These are phyloP conservation scores for Paraphoma sp. DNA, from an alignment of 2,329 filamentous ascomycete genomes.

Conservation along the genomic window DNA sequence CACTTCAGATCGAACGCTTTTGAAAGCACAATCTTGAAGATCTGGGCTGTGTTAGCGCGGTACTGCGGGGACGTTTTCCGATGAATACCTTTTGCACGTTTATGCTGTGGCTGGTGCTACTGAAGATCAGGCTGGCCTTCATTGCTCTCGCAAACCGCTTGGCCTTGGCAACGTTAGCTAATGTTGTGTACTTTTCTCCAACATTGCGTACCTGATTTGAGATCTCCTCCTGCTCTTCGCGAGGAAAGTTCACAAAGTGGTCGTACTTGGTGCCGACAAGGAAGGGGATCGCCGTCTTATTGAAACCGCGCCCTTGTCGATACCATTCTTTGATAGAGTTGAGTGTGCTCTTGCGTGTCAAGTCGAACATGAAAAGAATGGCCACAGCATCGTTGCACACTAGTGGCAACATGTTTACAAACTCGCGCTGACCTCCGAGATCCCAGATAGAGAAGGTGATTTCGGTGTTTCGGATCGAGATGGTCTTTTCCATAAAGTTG, in stretches of 20 bases:
- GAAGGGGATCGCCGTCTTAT: slow-evolving; percentile 99
- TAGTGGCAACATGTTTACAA: slow-evolving; percentile 99
- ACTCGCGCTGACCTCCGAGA: slow-evolving; percentile 94
- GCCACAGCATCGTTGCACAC: slow-evolving; percentile 99
- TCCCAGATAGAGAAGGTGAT: slow-evolving; percentile 99
- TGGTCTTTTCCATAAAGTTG: slow-evolving; percentile 99
- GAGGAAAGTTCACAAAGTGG: slow-evolving; percentile 97
- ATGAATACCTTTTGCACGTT: slow-evolving; percentile 91
- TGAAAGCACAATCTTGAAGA: slow-evolving; percentile 98
- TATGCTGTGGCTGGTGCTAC: slow-evolving; percentile 98
- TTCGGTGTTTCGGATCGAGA: slow-evolving; percentile 98
- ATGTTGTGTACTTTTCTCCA: background rate
- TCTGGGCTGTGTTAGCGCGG: slow-evolving; percentile 64
- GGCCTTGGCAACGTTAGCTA: slow-evolving; percentile 62
- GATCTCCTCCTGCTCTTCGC: slow-evolving; percentile 98
- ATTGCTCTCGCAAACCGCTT: slow-evolving; percentile 97
- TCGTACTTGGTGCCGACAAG: slow-evolving; percentile 98
- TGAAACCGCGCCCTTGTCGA: slow-evolving; percentile 94
- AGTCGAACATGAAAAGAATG: slow-evolving; percentile 99
- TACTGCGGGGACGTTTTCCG: accelerated
- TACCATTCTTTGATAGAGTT: slow-evolving; percentile 99
- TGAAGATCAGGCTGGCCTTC: slow-evolving; percentile 97
- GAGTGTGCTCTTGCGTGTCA: slow-evolving; percentile 95
- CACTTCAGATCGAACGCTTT: slow-evolving; percentile 99
- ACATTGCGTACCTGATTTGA: slow-evolving; percentile 78